Evolutionary conservation across 768 basidiomycete genomes (phyloP), one percentile per base, ranked within the genome.

Genomic region (Mycena amicta): DNA sequence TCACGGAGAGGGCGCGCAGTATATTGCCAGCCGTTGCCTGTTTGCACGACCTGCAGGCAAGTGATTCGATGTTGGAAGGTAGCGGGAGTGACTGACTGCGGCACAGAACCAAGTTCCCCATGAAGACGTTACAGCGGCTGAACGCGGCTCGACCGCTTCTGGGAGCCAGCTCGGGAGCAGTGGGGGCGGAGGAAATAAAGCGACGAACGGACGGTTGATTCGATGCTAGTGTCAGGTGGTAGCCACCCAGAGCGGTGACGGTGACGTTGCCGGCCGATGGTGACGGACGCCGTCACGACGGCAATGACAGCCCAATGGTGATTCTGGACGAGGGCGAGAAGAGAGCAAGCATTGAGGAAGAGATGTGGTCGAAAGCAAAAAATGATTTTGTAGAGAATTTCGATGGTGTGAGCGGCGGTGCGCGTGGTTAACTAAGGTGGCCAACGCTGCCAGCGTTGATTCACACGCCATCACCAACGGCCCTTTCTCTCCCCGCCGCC

Each of bases 1-100:
- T 28, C 4, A 23, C 56, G 29, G 51, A 37, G 22, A 28, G 41
- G 23, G n/a, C 33, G 33, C 18, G 18, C 65, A 97, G 95, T 97
- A 67, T 97, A 96, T 72, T 97, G 95, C 68, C 86, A 92, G 65
- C 95, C 95, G 2, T 84, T 93, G 16, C 93, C 95, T 0, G 93
- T 96, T 39, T 97, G 95, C 68, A 90, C 91, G 3, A 96, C 95
- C 18, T 97, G 95, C 77, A 86, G 92, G 93, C 90, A 68, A 67
- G 92, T 77, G 6, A 39, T 45, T 56, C 54, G 41, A 46, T 11
- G 46, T 45, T 23, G 30, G 29, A 47, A 55, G 50, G 53, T 30
- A 25, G 58, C 45, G 31, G 49, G 28, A 23, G 43, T 53, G 52
- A 45, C 49, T 58, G 49, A 39, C 50, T 23, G 51, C 46, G 29